phyloP scores from a whole-genome alignment of 176 grass and related monocot species.

The Cenchrus purpureus region DNA sequence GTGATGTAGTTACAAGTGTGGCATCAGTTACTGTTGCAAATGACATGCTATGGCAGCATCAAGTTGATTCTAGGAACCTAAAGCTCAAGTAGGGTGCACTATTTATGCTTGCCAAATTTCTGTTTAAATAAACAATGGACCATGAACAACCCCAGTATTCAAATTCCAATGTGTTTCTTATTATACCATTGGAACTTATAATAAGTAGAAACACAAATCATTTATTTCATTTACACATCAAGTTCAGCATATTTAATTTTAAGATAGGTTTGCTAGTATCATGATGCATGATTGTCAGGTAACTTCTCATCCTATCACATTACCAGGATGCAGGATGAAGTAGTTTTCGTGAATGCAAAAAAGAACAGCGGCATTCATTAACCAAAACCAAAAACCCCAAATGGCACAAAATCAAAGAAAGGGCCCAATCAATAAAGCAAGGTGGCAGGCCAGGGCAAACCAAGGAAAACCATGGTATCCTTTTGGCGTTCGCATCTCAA shows the following conservation, averaged over 20 bases:
- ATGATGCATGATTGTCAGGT: background rate
- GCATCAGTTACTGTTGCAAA: background rate
- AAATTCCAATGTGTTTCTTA: background rate
- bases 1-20: background rate
- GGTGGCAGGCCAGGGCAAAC: background rate
- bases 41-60: background rate
- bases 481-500: background rate
- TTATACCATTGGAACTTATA: background rate
- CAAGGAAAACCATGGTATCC: background rate
- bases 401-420: background rate
- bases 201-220: background rate
- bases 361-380: background rate
- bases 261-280: background rate
- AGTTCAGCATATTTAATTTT: background rate
- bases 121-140: background rate
- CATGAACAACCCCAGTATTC: background rate
- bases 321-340: background rate
- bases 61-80: background rate
- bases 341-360: conserved; percentile 17
- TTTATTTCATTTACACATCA: background rate
- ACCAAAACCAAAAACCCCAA: background rate
- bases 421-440: conserved; percentile 1
- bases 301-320: background rate
- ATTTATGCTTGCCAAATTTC: background rate
- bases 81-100: background rate